These are phyloP conservation scores for Isatis tinctoria DNA, from an alignment of 345 rosid species.

Conservation along the genomic window DNA sequence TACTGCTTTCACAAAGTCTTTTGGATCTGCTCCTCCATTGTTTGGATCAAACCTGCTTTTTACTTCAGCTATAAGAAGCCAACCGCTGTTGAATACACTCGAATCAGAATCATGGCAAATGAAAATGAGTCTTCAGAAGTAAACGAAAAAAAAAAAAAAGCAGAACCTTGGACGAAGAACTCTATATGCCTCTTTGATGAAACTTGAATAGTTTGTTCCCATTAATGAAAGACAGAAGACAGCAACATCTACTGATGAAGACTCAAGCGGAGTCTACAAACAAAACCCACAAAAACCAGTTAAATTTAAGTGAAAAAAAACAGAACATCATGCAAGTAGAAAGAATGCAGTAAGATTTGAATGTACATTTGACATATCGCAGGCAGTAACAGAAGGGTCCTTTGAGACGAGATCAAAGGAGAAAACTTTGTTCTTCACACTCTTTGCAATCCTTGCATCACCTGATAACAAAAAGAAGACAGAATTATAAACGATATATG, in stretches of 20 bases:
- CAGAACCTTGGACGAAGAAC: conserved; percentile 86
- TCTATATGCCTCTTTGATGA: conserved; percentile 72
- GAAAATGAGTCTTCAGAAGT: neutral
- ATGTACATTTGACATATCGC: conserved; percentile 89
- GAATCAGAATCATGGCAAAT: neutral
- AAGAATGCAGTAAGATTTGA: neutral
- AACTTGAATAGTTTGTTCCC: conserved; percentile 84
- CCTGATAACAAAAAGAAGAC: conserved; percentile 38
- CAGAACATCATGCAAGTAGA: neutral
- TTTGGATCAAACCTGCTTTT: conserved; percentile 94
- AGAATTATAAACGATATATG: no score
- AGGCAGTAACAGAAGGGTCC: conserved; percentile 75
- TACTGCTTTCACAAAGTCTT: conserved; percentile 62
- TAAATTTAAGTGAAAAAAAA: neutral
- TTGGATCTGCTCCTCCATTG: conserved; percentile 86
- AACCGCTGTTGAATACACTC: conserved; percentile 49
- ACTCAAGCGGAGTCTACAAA: conserved; percentile 64
- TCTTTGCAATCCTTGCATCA: conserved; percentile 79
- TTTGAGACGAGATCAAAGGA: conserved; percentile 89
- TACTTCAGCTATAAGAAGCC: conserved; percentile 96
- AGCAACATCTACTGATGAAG: conserved; percentile 72
- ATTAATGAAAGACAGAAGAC: conserved; percentile 93
- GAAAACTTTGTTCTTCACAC: conserved; percentile 80
- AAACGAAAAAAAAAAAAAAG: neutral
- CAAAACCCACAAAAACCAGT: neutral